A percentile compares a stretch with the other conserved stretches of the same genome.
These are phyloP conservation scores for Naganishia cerealis DNA, from an alignment of 1,284 basidiomycete species.

Conservation along the genomic window DNA sequence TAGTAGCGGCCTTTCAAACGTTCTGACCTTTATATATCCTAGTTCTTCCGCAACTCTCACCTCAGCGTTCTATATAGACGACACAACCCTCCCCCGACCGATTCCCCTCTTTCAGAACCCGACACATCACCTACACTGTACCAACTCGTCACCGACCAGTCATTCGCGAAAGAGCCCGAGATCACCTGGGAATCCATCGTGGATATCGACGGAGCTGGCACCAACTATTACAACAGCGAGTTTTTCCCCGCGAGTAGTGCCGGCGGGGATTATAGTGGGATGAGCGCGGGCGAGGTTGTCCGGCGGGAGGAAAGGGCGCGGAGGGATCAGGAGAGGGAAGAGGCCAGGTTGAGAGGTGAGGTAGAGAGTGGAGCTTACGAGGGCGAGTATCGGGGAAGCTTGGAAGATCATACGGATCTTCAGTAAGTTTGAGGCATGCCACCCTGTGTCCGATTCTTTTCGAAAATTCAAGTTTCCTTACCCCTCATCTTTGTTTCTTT, in stretches of 20 bases:
- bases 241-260: conserved; percentile 66
- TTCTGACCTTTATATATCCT: conserved; percentile 41
- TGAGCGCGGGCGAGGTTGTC: conserved; percentile 62
- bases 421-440: conserved; percentile 30
- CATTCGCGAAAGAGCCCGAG: conserved; percentile 71
- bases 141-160: conserved; percentile 76
- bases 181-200: conserved; percentile 86
- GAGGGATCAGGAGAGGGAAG: conserved; percentile 27
- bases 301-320: conserved; percentile 9
- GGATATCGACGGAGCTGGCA: conserved; percentile 75
- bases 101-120: conserved; percentile 40
- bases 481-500: no score
- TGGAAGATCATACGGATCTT: conserved; percentile 34
- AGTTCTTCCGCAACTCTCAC: conserved; percentile 81
- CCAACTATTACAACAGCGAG: conserved; percentile 71
- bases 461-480: neutral
- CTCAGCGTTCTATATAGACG: conserved; percentile 79
- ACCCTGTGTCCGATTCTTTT: neutral
- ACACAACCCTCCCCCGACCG: conserved; percentile 37
- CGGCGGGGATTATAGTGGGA: conserved; percentile 75
- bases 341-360: conserved; percentile 35
- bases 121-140: conserved; percentile 62
- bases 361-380: conserved; percentile 40
- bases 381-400: conserved; percentile 58
- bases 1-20: conserved; percentile 37